These are phyloP conservation scores for Thielaviopsis euricoi DNA, from an alignment of 2,329 filamentous ascomycete species.

Conservation along the genomic window DNA sequence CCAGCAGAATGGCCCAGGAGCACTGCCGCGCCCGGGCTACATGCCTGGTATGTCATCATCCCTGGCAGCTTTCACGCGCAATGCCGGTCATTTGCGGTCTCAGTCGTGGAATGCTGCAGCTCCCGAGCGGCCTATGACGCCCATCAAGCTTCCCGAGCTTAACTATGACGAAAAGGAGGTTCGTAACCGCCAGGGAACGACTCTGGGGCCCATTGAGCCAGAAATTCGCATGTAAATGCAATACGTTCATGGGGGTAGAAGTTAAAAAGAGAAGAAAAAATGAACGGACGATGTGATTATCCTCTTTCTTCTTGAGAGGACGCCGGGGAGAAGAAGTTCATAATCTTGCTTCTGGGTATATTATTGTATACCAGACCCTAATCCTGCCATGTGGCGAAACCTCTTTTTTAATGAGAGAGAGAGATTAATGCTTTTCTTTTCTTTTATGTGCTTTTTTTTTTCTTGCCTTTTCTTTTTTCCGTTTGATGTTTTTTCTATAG, in stretches of 20 bases:
- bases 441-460: neutral
- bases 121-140: neutral
- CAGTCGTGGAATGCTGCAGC: conserved; percentile 9
- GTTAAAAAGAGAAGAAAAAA: too few relatives aligned
- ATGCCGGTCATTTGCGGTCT: conserved; percentile 4
- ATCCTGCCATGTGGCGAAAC: too few relatives aligned
- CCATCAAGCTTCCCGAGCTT: conserved; percentile 1
- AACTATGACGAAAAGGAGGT: conserved; percentile 4
- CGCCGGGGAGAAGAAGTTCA: too few relatives aligned
- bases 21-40: too few relatives aligned
- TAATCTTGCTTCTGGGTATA: too few relatives aligned
- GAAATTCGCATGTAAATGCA: conserved; percentile 4
- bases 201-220: conserved; percentile 4
- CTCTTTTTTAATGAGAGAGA: too few relatives aligned
- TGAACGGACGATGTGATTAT: neutral
- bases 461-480: too few relatives aligned
- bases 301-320: neutral
- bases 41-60: too few relatives aligned
- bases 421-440: too few relatives aligned
- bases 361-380: too few relatives aligned
- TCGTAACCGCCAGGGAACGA: neutral
- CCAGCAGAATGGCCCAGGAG: too few relatives aligned
- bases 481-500: too few relatives aligned
- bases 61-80: neutral
- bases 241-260: neutral